Evolutionary conservation across 306 rosid species (phyloP).

Genomic region (Castanea sativa): DNA sequence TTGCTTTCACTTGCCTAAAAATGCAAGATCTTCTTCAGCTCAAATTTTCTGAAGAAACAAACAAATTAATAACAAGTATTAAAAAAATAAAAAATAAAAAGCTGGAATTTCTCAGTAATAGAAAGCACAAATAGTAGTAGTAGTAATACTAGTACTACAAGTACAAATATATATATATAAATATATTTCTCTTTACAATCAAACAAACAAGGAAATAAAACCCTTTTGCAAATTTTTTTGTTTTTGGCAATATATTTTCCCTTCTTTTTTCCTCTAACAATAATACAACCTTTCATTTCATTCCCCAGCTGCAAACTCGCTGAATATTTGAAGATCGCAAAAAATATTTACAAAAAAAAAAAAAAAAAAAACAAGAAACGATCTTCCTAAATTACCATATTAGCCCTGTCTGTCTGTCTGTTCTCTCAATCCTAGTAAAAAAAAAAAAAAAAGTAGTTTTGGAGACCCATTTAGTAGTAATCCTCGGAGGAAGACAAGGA

Average conservation of each 20-base stretch:
- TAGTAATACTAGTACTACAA: not conserved
- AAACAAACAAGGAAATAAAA: conserved; percentile 16
- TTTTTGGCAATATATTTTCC: not conserved
- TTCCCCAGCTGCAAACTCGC: too few relatives aligned
- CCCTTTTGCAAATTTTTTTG: conserved; percentile 11
- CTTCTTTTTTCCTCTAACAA: not conserved
- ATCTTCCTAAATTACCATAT: conserved; percentile 34
- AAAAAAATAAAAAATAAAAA: not conserved
- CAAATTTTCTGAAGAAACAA: conserved; percentile 2
- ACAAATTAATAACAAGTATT: not conserved
- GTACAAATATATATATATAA: not conserved
- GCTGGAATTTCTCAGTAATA: conserved; percentile 4
- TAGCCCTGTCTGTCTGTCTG: not conserved
- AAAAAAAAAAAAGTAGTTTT: not conserved
- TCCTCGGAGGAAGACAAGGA: conserved; percentile 36
- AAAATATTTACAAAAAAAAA: conserved; percentile 47
- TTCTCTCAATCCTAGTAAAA: not conserved
- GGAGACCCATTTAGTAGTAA: not conserved
- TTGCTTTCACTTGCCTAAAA: not conserved
- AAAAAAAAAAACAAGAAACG: not conserved
- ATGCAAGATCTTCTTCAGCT: not conserved
- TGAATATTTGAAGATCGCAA: conserved; percentile 23
- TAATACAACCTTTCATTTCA: too few relatives aligned
- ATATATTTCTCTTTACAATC: conserved; percentile 29
- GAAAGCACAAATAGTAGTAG: conserved; percentile 7